phyloP scores from a whole-genome alignment of 2,329 filamentous ascomycete genomes.

The Ophiostoma quercus region DNA sequence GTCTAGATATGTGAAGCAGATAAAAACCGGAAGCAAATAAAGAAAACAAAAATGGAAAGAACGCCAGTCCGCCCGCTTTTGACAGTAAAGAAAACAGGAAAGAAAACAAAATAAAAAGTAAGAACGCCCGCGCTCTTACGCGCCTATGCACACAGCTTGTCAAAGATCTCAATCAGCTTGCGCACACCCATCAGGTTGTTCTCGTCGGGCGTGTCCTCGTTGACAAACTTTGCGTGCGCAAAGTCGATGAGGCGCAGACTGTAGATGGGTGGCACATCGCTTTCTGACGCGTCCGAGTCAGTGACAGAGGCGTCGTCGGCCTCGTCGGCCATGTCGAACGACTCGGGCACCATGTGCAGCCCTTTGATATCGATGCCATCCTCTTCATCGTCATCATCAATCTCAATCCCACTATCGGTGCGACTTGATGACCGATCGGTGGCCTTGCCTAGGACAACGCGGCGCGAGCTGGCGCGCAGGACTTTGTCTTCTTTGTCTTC shows the following conservation, averaged over 20 bases:
- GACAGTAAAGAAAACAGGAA: not conserved
- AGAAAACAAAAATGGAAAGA: not conserved
- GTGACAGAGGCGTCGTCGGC: slow-evolving; percentile 34
- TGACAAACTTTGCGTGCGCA: slow-evolving; percentile 79
- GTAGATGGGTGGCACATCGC: slow-evolving; percentile 60
- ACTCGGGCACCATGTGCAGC: slow-evolving; percentile 1
- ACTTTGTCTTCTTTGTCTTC: not conserved
- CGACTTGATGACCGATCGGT: slow-evolving; percentile 38
- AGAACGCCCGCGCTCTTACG: not conserved
- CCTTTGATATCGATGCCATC: slow-evolving; percentile 34
- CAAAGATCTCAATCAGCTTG: slow-evolving; percentile 66
- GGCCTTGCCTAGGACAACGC: slow-evolving; percentile 25
- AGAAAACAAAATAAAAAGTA: not conserved
- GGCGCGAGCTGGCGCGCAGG: not conserved
- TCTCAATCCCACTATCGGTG: slow-evolving; percentile 53
- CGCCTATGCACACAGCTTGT: slow-evolving; percentile 34
- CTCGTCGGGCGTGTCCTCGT: slow-evolving; percentile 74
- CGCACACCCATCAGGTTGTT: slow-evolving; percentile 72
- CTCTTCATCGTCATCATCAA: slow-evolving; percentile 41
- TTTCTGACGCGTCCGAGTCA: slow-evolving; percentile 40
- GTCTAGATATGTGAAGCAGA: not conserved
- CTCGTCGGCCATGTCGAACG: slow-evolving; percentile 42
- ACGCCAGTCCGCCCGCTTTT: not conserved
- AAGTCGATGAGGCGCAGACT: slow-evolving; percentile 91
- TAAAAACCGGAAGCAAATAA: not conserved